Evolutionary conservation across 1,284 basidiomycete genomes (phyloP).

Genomic region (Ganoderma sinense): DNA sequence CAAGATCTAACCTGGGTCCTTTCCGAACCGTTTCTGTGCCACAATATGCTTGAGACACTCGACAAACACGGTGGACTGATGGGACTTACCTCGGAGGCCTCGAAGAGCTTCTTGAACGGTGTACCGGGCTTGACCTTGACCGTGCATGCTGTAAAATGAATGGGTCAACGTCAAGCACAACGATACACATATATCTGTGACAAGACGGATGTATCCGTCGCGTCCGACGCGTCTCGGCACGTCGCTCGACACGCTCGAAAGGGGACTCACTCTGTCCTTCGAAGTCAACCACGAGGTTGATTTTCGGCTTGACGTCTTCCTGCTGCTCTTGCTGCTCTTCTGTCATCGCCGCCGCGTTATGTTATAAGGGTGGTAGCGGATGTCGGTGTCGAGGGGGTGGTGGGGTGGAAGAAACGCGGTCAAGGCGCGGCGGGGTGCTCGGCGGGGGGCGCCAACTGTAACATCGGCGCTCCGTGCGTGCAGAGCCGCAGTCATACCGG

Average conservation of each 20-base stretch:
- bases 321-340: conserved; percentile 44
- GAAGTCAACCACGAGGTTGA: conserved; percentile 61
- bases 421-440: conserved; percentile 9
- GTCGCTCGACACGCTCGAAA: conserved; percentile 8
- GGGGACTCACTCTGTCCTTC: conserved; percentile 52
- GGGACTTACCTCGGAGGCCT: conserved; percentile 63
- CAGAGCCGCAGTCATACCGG: no score
- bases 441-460: not conserved
- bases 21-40: conserved; percentile 62
- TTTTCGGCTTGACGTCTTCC: conserved; percentile 74
- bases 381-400: not conserved
- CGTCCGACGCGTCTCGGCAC: conserved; percentile 8
- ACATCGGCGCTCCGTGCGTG: not conserved
- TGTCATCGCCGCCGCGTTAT: conserved; percentile 6
- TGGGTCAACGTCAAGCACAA: not conserved
- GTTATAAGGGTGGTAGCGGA: not conserved
- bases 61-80: not conserved
- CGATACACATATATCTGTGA: no score
- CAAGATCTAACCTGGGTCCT: conserved; percentile 55
- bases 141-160: conserved; percentile 43
- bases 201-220: conserved; percentile 10
- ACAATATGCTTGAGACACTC: not conserved
- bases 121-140: conserved; percentile 71
- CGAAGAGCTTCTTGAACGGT: conserved; percentile 70
- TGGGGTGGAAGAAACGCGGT: conserved; percentile 2